Evolutionary conservation across 305 asterid species (phyloP).

Genomic region (Andrographis paniculata): DNA sequence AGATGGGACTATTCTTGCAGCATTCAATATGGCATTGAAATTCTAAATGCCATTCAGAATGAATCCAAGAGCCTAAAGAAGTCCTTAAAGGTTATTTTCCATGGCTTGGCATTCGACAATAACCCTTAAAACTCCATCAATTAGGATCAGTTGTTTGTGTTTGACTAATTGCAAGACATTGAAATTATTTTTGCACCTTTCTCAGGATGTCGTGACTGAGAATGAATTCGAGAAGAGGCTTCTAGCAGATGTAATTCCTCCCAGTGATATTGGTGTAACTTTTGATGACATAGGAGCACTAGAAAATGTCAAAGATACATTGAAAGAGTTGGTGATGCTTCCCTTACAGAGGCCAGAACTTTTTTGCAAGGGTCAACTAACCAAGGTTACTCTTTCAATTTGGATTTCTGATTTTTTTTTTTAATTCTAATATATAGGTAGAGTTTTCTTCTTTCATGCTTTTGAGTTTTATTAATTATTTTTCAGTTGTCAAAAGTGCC

Average conservation of each 20-base stretch:
- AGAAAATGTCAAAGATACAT: constrained; percentile 44
- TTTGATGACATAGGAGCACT: constrained; percentile 55
- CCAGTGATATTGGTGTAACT: constrained; percentile 50
- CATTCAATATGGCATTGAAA: constrained; percentile 53
- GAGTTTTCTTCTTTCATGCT: constrained; percentile 1
- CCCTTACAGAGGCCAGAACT: constrained; percentile 56
- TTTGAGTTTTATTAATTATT: neutral
- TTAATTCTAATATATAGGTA: neutral
- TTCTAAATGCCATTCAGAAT: constrained; percentile 45
- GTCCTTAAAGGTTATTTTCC: constrained; percentile 70
- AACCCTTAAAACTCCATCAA: too few relatives aligned
- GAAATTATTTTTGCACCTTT: neutral
- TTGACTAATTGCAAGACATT: constrained; percentile 5
- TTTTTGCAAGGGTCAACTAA: constrained; percentile 48
- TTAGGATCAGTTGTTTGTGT: too few relatives aligned
- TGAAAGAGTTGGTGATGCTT: constrained; percentile 54
- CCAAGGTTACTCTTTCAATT: constrained; percentile 29
- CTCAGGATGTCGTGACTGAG: constrained; percentile 48
- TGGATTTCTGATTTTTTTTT: neutral
- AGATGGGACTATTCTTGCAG: too few relatives aligned
- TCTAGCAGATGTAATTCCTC: constrained; percentile 48
- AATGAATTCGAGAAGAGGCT: constrained; percentile 52
- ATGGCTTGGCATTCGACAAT: constrained; percentile 17
- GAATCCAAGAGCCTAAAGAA: constrained; percentile 58
- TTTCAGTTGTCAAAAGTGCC: too few relatives aligned